Evolutionary conservation across 2,329 filamentous ascomycete genomes (phyloP), one percentile per base, ranked within the genome.

Genomic region (Rutstroemia sp.): DNA sequence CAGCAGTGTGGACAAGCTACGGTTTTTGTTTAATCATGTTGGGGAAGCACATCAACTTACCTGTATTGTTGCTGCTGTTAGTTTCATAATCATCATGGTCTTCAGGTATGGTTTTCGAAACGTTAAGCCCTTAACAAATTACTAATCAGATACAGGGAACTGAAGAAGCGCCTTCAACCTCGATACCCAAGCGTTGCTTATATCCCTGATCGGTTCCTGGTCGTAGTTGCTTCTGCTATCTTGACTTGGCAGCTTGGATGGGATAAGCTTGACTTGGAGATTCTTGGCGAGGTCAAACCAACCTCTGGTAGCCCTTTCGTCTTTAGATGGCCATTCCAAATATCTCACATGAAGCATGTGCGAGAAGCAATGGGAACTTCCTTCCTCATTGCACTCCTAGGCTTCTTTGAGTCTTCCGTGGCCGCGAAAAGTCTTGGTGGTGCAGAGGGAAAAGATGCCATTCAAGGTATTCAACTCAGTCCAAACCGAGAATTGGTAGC

Each of bases 361-460:
- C 86, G 88, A 21, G 87, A 90, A 60, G 88, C 90, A 39, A 87
- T 97, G 79, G 86, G 89, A 51, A 97, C 94, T 0, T 88, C 90
- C 0, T 96, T 99, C 67, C 78, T 97, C 54, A 96, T 99, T 61
- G 90, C 92, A 0, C 78, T 99, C 23, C 83, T 99, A 0, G 94
- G 94, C n/a, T 99, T 99, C 73, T 99, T 99, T 66, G 94, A 99
- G 72, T 96, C 90, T 2, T 96, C 91, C 0, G 91, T 99, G 12
- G 94, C 94, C 1, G 94, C 94, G 38, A 97, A 97, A 73, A 92
- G 89, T 60, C 75, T 99, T 2, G 88, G 87, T 14, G 76, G 75
- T 48, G 76, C 76, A 6, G 81, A 75, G 56, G 71, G 69, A 10
- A 74, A 82, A 44, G 82, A 86, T 60, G 82, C 82, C 9, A 86